Base-by-base conservation (phyloP, 148 eudicot species). In the Diospyros lotus region DNA sequence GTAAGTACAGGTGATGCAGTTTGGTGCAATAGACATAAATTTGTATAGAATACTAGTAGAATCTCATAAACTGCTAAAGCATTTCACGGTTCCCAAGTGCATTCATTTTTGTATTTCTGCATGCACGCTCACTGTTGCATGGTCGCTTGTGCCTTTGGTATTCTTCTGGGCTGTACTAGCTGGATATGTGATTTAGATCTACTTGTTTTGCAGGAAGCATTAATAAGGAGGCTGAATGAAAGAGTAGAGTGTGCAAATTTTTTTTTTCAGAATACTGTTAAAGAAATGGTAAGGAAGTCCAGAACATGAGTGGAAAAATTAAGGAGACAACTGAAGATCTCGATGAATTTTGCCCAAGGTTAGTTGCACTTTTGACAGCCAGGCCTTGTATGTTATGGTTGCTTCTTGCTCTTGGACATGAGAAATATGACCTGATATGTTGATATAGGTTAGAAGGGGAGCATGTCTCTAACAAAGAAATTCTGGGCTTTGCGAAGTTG, bases 211-310 rank as follows among this genome's bases (percentile, higher is more conserved):
- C n/a, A 93, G 98, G 98, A 94, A 75, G 91, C 86, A 66, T 74
- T 93, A 75, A 91, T 87, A 85, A 81, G 90, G 85, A 89, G 79
- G 79, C 87, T 93, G 51, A 86, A 80, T 74, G 98, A 97, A 69
- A 87, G 98, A 80, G 91, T 91, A 76, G 98, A 93, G 76, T 91
- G 91, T 82, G 98, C 98, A 43, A 93, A 89, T 72, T 93, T 93
- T 88, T 97, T 93, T 81, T n/a, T n/a, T n/a, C 97, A 94, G 74
- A 97, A 88, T 9, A 94, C 97, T 28, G 94, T 89, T 55, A 87
- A 82, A 82, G 91, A 94, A 81, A 94, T 94, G 98, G 93, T 97
- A 10, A 90, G 81, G 98, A 94, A 87, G 98, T 91, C 41, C 91
- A 91, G 80, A 91, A 79, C 80, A 83, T 91, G 60, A 94, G 95